Conservation (phyloP, 2,329 filamentous ascomycete genomes). For the Pseudogymnoascus sp. region DNA sequence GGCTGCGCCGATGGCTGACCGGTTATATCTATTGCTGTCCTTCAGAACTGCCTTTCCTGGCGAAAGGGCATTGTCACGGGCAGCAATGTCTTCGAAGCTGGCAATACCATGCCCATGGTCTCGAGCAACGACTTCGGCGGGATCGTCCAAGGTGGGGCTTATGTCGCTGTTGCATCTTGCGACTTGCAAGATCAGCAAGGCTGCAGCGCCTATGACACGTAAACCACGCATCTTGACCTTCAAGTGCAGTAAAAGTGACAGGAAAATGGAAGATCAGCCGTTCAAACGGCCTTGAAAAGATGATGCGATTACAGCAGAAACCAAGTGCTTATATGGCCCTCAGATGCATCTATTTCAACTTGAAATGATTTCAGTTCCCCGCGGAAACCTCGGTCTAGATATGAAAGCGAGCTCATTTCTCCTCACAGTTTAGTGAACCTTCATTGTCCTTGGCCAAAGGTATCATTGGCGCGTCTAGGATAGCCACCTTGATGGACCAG, state of each 20-base stretch:
- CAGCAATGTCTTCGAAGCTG: not conserved
- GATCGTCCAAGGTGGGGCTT: not conserved
- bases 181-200: not conserved
- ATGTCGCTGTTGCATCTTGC: not conserved
- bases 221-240: not conserved
- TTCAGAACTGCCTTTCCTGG: not conserved
- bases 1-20: not conserved
- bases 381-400: not conserved
- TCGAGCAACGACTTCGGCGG: not conserved
- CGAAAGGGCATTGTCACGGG: not conserved
- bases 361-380: not conserved
- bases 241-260: not conserved
- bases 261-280: not conserved
- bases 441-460: not conserved
- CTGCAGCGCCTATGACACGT: not conserved
- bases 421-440: not conserved
- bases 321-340: not conserved
- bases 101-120: not conserved
- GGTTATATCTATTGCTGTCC: not conserved
- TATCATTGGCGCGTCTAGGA: not conserved
- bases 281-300: not conserved
- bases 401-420: not conserved
- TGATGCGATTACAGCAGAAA: not conserved
- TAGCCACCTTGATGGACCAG: not conserved
- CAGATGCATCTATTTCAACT: conserved; percentile 1